Evolutionary conservation across 163 green algal genomes (phyloP).

Genomic region (Volvox carteri): DNA sequence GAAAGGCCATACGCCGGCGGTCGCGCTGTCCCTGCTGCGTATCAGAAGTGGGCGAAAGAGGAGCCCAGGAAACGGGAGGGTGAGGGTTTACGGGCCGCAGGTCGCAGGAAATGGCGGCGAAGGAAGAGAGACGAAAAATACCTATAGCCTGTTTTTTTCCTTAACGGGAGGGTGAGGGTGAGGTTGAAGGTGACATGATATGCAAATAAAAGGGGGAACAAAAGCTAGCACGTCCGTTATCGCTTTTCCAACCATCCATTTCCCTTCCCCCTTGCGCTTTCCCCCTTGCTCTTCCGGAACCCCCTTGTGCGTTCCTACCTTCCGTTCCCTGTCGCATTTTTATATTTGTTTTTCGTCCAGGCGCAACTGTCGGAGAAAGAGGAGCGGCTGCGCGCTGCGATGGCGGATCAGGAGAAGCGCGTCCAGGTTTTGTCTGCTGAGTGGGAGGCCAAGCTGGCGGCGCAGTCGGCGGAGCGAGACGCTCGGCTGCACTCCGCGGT

Average conservation of each 20-base stretch:
- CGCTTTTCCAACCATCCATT: too few relatives aligned
- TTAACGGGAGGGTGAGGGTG: too few relatives aligned
- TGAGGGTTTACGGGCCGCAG: not conserved
- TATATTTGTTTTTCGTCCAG: not conserved
- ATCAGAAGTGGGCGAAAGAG: too few relatives aligned
- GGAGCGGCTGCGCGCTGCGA: conserved; percentile 12
- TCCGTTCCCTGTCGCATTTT: not conserved
- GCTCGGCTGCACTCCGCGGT: conserved; percentile 9
- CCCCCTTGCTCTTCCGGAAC: not conserved
- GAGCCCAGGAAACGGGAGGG: not conserved
- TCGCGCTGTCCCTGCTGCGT: too few relatives aligned
- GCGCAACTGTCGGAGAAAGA: conserved; percentile 36
- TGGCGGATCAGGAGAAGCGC: conserved; percentile 20
- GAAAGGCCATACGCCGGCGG: too few relatives aligned
- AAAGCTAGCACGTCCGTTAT: too few relatives aligned
- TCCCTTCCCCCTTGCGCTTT: not conserved
- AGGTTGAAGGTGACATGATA: too few relatives aligned
- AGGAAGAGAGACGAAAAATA: too few relatives aligned
- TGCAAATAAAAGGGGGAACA: too few relatives aligned
- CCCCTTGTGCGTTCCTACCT: not conserved
- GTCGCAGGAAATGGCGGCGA: too few relatives aligned
- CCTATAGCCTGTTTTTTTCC: too few relatives aligned
- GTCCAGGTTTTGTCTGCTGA: not conserved
- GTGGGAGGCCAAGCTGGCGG: conserved; percentile 26
- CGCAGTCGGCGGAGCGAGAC: conserved; percentile 22